Evolutionary conservation across 352 stramenopile species (phyloP).

Genomic region (Phytophthora fragariaefolia): DNA sequence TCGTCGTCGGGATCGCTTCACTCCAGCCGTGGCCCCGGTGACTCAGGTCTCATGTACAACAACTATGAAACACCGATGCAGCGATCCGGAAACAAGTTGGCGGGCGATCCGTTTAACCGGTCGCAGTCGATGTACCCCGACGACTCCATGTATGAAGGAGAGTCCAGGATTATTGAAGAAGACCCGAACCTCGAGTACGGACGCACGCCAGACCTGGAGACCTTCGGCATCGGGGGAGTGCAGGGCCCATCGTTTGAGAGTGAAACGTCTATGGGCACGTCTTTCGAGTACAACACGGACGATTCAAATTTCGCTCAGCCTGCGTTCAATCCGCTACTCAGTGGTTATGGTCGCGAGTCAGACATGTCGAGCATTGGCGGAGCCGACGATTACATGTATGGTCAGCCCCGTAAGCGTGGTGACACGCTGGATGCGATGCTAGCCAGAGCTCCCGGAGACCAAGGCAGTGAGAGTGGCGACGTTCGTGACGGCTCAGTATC

Average conservation of each 20-base stretch:
- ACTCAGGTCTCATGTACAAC: slow-evolving; percentile 41
- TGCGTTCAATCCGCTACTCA: slow-evolving; percentile 47
- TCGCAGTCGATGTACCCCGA: slow-evolving; percentile 47
- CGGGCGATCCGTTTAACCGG: slow-evolving; percentile 28
- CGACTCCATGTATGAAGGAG: slow-evolving; percentile 43
- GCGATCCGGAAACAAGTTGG: slow-evolving; percentile 33
- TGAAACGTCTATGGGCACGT: slow-evolving; percentile 63
- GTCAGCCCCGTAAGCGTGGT: slow-evolving; percentile 41
- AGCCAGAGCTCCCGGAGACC: slow-evolving; percentile 22
- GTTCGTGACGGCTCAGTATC: slow-evolving; percentile 43
- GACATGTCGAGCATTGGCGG: slow-evolving; percentile 68
- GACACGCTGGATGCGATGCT: slow-evolving; percentile 43
- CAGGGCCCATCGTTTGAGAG: slow-evolving; percentile 60
- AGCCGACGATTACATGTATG: slow-evolving; percentile 56
- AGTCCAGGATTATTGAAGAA: slow-evolving; percentile 43
- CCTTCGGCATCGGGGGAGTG: slow-evolving; percentile 43
- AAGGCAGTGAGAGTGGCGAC: slow-evolving; percentile 28
- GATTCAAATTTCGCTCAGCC: slow-evolving; percentile 39
- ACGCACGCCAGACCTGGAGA: slow-evolving; percentile 48
- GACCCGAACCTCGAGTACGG: slow-evolving; percentile 52
- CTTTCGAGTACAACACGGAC: slow-evolving; percentile 48
- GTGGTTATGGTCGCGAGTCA: slow-evolving; percentile 57
- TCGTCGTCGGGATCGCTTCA: slow-evolving; percentile 66
- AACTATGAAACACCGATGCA: slow-evolving; percentile 48
- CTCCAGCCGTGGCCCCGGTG: slow-evolving; percentile 38